These are phyloP conservation scores for Hansfordia pulvinata DNA, from an alignment of 2,329 filamentous ascomycete species.

Conservation along the genomic window DNA sequence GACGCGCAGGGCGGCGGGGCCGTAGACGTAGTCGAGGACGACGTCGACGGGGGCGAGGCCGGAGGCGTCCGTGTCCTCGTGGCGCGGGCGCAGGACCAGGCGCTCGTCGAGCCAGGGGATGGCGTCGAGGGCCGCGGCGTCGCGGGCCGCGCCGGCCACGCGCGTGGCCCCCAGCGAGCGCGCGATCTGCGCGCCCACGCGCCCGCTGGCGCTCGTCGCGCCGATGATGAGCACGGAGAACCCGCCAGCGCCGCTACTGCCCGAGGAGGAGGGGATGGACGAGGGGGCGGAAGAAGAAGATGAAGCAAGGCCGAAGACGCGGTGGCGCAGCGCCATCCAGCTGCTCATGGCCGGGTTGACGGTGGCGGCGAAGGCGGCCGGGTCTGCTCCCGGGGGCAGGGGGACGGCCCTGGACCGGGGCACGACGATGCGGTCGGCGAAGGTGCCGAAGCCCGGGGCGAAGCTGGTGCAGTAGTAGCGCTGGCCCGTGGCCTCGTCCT, in stretches of 20 bases:
- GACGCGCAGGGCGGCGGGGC: constrained; percentile 24
- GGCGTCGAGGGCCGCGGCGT: constrained; percentile 23
- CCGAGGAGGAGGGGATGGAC: no score
- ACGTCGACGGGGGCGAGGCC: constrained; percentile 33
- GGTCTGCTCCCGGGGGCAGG: constrained; percentile 30
- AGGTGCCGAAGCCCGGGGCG: constrained; percentile 22
- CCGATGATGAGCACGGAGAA: constrained; percentile 38
- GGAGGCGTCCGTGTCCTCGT: constrained; percentile 29
- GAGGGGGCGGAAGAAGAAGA: no score
- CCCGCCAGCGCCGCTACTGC: no score
- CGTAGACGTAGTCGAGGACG: constrained; percentile 44
- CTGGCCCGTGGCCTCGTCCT: constrained; percentile 26
- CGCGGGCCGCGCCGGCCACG: constrained; percentile 37
- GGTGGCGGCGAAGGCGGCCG: constrained; percentile 33
- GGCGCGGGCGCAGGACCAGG: constrained; percentile 26
- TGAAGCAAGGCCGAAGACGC: constrained; percentile 23
- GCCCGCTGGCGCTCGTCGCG: constrained; percentile 36
- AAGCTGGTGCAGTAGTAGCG: constrained; percentile 34
- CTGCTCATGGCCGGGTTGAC: constrained; percentile 40
- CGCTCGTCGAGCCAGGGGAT: constrained; percentile 28
- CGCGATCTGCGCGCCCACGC: constrained; percentile 32
- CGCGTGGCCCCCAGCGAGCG: constrained; percentile 31
- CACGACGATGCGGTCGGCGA: constrained; percentile 34
- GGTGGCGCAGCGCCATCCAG: constrained; percentile 41
- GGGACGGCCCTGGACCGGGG: constrained; percentile 19